Evolutionary conservation across 192 early-diverging fungal genomes (phyloP).

Genomic region (Ambispora gerdemannii): DNA sequence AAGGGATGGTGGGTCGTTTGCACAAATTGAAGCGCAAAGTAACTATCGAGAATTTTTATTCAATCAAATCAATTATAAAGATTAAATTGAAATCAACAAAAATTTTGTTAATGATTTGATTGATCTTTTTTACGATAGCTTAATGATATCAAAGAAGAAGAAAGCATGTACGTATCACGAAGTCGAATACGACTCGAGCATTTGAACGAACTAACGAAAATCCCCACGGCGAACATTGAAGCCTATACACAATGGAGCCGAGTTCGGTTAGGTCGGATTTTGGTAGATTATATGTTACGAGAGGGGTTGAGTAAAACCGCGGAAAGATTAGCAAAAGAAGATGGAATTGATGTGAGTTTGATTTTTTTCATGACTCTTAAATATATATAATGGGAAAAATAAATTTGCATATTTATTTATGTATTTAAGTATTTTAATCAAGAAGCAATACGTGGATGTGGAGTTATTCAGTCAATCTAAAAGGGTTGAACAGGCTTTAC

Average conservation of each 20-base stretch:
- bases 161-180: constrained; percentile 63
- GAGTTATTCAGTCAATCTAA: constrained; percentile 84
- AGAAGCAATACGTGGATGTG: constrained; percentile 81
- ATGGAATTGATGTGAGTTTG: constrained; percentile 59
- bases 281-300: constrained; percentile 96
- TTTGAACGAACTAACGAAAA: constrained; percentile 65
- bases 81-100: no score
- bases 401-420: no score
- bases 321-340: constrained; percentile 55
- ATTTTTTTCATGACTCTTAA: neutral
- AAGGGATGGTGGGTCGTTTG: constrained; percentile 63
- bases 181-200: constrained; percentile 73
- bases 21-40: constrained; percentile 75
- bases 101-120: constrained; percentile 1
- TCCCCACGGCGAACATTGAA: constrained; percentile 60
- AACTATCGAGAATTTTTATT: neutral
- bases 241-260: constrained; percentile 86
- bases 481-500: constrained; percentile 76
- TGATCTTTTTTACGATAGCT: constrained; percentile 45
- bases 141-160: constrained; percentile 72
- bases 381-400: no score
- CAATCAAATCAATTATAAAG: neutral
- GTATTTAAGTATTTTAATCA: constrained; percentile 2
- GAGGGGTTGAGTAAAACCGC: constrained; percentile 81
- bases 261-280: constrained; percentile 77